Conservation (phyloP, 2,329 filamentous ascomycete genomes). For the Alternaria ventricosa region DNA sequence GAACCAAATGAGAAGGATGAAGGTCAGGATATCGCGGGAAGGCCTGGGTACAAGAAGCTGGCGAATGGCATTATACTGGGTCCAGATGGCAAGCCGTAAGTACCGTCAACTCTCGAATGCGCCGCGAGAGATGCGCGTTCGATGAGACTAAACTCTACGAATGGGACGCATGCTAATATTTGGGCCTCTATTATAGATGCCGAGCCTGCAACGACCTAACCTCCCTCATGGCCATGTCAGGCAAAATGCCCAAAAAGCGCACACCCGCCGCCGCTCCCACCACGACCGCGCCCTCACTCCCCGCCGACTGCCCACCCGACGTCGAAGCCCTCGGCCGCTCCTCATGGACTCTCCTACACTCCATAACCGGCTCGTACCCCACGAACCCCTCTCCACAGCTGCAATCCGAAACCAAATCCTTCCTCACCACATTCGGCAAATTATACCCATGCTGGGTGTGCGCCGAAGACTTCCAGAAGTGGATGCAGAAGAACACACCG, state of each 20-base stretch:
- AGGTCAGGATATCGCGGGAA: slow-evolving; percentile 33
- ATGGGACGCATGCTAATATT: neutral
- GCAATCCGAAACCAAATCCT: slow-evolving; percentile 77
- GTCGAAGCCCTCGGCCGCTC: slow-evolving; percentile 85
- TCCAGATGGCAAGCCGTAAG: slow-evolving; percentile 85
- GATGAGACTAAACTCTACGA: neutral
- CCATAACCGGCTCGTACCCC: slow-evolving; percentile 88
- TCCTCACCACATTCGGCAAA: slow-evolving; percentile 80
- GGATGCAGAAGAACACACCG: slow-evolving; percentile 77
- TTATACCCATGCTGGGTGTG: slow-evolving; percentile 97
- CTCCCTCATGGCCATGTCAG: slow-evolving; percentile 65
- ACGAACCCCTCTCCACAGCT: slow-evolving; percentile 69
- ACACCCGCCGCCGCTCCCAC: slow-evolving; percentile 41
- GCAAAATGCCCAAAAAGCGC: slow-evolving; percentile 40
- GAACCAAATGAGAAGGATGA: slow-evolving; percentile 28
- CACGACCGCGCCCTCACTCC: slow-evolving; percentile 44
- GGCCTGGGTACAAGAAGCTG: slow-evolving; percentile 58
- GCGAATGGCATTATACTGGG: slow-evolving; percentile 77
- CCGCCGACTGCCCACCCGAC: slow-evolving; percentile 83
- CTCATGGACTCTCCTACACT: slow-evolving; percentile 93
- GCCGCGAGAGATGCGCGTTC: slow-evolving; percentile 9
- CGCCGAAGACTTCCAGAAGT: slow-evolving; percentile 86
- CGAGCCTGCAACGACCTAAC: slow-evolving; percentile 71
- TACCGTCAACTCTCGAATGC: slow-evolving; percentile 25
- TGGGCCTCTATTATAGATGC: slow-evolving; percentile 59